These are phyloP conservation scores for Yamadazyma atlantica DNA, from an alignment of 1,139 yeast genomes.

Conservation along the genomic window DNA sequence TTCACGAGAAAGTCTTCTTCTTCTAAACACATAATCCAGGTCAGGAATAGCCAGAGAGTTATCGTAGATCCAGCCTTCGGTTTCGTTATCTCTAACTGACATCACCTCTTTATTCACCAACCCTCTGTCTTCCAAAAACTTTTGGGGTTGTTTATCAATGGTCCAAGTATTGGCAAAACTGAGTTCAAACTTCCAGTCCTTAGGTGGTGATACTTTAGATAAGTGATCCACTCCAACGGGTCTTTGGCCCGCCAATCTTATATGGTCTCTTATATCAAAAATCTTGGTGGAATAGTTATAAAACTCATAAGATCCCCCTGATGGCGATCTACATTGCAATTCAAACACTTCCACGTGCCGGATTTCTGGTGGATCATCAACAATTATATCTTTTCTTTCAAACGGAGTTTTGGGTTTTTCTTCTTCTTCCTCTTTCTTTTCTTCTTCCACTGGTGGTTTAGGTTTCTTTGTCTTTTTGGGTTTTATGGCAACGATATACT, in stretches of 20 bases:
- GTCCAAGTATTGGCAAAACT: slow-evolving; percentile 63
- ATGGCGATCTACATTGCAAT: slow-evolving; percentile 63
- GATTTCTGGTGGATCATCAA: slow-evolving; percentile 68
- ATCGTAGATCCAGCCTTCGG: slow-evolving; percentile 47
- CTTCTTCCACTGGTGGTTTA: slow-evolving; percentile 15
- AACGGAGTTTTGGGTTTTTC: slow-evolving; percentile 17
- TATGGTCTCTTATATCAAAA: slow-evolving; percentile 52
- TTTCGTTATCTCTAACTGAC: slow-evolving; percentile 35
- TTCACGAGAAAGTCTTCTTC: slow-evolving; percentile 54
- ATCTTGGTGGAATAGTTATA: slow-evolving; percentile 35
- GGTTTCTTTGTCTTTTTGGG: slow-evolving; percentile 13
- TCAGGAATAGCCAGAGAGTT: slow-evolving; percentile 21
- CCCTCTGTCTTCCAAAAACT: slow-evolving; percentile 54
- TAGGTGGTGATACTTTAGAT: slow-evolving; percentile 63
- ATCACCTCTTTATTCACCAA: slow-evolving; percentile 23
- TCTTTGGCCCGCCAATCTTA: slow-evolving; percentile 52
- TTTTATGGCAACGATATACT: slow-evolving; percentile 24
- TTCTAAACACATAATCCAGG: slow-evolving; percentile 44
- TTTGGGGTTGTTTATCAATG: slow-evolving; percentile 51
- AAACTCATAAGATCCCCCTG: slow-evolving; percentile 58
- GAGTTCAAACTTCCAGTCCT: slow-evolving; percentile 69
- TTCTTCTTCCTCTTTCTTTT: slow-evolving; percentile 5
- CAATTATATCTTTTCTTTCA: slow-evolving; percentile 51
- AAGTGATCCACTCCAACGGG: slow-evolving; percentile 68
- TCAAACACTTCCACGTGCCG: slow-evolving; percentile 73